Conservation (phyloP, 2,329 filamentous ascomycete genomes). For the Cladorrhinum sp. region DNA sequence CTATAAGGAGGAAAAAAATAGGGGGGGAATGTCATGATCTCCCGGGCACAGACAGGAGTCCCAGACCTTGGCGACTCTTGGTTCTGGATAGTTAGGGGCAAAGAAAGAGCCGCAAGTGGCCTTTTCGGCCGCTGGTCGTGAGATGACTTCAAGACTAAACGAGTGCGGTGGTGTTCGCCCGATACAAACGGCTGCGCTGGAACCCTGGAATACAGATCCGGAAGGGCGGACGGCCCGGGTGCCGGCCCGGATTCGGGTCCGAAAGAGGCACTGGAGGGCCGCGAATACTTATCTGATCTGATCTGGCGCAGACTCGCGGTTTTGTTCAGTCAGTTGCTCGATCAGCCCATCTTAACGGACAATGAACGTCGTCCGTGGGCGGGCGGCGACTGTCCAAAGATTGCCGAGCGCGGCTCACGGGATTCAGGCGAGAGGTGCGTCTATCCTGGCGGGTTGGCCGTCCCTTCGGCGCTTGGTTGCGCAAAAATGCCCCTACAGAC, state of each 20-base stretch:
- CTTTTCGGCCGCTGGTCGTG: neutral
- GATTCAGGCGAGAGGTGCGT: slow-evolving; percentile 1
- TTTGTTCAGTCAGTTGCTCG: neutral
- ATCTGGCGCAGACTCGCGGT: neutral
- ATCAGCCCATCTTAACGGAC: neutral
- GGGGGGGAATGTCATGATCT: neutral
- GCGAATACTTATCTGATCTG: neutral
- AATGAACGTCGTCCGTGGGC: neutral
- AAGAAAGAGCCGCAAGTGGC: slow-evolving; percentile 1
- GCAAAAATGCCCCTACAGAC: slow-evolving; percentile 14
- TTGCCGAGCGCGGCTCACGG: slow-evolving; percentile 20
- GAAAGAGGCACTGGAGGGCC: slow-evolving; percentile 9
- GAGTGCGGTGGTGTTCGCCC: slow-evolving; percentile 7
- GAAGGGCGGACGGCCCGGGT: slow-evolving; percentile 13
- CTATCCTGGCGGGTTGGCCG: slow-evolving; percentile 2
- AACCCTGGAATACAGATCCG: neutral
- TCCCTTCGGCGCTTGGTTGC: slow-evolving; percentile 18
- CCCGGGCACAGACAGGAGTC: neutral
- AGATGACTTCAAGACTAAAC: neutral
- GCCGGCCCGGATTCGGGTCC: slow-evolving; percentile 18
- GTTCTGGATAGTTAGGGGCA: neutral
- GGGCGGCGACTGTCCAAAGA: slow-evolving; percentile 1
- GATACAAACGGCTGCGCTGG: slow-evolving; percentile 3
- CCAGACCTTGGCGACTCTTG: neutral
- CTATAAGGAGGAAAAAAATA: neutral